Conservation (phyloP, 2,329 filamentous ascomycete species). For the Phaeosphaeriaceae sp. region DNA sequence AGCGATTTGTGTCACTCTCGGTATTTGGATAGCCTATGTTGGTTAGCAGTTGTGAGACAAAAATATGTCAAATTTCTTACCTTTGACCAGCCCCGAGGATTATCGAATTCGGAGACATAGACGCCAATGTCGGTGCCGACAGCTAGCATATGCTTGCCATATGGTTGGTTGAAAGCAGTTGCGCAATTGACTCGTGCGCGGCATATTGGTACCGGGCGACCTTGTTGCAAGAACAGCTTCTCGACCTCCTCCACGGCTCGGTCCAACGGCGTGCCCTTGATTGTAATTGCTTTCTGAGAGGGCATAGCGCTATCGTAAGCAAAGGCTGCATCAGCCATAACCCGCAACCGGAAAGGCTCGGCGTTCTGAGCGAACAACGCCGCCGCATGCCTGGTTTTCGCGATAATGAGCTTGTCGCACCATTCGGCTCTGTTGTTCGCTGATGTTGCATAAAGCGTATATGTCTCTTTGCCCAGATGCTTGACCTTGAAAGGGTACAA, state of each 20-base stretch:
- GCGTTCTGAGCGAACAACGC: constrained; percentile 91
- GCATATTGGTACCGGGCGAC: constrained; percentile 79
- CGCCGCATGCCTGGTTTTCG: constrained; percentile 91
- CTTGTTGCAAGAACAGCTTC: constrained; percentile 67
- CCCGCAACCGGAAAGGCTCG: constrained; percentile 89
- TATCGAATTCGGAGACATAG: constrained; percentile 84
- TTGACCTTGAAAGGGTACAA: constrained; percentile 95
- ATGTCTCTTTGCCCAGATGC: constrained; percentile 91
- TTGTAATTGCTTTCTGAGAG: constrained; percentile 70
- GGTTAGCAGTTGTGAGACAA: constrained; percentile 31
- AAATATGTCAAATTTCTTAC: constrained; percentile 59
- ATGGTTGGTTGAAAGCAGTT: constrained; percentile 81
- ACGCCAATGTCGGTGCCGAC: constrained; percentile 96
- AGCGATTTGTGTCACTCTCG: constrained; percentile 86
- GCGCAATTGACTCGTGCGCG: constrained; percentile 90
- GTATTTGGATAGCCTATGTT: constrained; percentile 73
- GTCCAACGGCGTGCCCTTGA: constrained; percentile 90
- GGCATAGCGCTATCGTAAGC: constrained; percentile 71
- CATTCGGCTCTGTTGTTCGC: constrained; percentile 81
- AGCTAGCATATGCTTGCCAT: constrained; percentile 85
- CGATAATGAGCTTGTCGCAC: constrained; percentile 92
- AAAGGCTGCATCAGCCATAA: constrained; percentile 92
- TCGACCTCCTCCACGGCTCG: constrained; percentile 90
- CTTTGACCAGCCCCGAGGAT: constrained; percentile 89
- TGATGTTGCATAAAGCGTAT: constrained; percentile 85